Conservation (phyloP, 176 grass and related monocot species). For the Carex littledalei region DNA sequence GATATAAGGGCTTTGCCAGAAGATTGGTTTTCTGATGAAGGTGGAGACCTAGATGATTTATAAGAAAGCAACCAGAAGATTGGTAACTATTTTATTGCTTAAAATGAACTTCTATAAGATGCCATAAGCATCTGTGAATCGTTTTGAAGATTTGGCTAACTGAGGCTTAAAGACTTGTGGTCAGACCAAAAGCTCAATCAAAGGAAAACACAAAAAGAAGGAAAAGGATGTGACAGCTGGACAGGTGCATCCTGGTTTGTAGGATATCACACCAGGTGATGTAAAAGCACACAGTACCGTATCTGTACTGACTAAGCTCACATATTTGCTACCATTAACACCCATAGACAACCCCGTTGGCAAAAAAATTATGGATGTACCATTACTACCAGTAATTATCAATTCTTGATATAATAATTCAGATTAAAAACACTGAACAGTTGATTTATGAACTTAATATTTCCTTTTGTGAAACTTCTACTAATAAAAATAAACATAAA, state of each 20-base stretch:
- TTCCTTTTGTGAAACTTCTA: neutral
- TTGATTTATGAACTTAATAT: neutral
- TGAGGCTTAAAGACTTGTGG: neutral
- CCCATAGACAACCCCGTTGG: neutral
- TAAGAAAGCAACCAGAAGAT: conserved; percentile 9
- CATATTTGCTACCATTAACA: neutral
- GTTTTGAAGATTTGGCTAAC: neutral
- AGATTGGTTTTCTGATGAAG: conserved; percentile 42
- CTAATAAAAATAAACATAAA: neutral
- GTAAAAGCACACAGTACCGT: neutral
- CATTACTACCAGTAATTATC: neutral
- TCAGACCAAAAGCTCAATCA: neutral
- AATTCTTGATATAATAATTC: conserved; percentile 1
- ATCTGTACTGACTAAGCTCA: neutral
- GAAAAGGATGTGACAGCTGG: neutral
- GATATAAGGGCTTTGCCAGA: conserved; percentile 50
- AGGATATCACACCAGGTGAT: neutral
- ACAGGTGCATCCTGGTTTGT: neutral
- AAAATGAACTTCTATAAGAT: neutral
- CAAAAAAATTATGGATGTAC: neutral
- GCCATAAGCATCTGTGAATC: neutral
- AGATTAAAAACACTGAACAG: neutral
- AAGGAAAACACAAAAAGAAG: neutral
- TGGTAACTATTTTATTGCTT: neutral
- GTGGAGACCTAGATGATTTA: conserved; percentile 42